Percentiles rank a stretch among this genome's conserved stretches.
These are phyloP conservation scores for Cryptococcus sp. DNA, from an alignment of 1,284 basidiomycete species.

Conservation along the genomic window DNA sequence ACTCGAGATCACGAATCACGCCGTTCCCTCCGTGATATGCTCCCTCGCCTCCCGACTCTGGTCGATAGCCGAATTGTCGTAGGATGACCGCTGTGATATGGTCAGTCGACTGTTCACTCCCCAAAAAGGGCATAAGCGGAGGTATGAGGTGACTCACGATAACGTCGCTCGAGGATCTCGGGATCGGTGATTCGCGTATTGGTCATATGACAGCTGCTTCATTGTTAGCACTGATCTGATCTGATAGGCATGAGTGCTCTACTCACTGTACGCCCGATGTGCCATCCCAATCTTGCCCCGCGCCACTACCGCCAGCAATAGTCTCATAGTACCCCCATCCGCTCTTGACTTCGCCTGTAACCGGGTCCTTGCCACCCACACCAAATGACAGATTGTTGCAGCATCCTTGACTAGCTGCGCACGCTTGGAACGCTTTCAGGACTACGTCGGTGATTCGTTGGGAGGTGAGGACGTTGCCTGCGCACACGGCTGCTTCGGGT, in stretches of 20 bases:
- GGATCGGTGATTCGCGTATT: slow-evolving; percentile 85
- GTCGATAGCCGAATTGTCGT: slow-evolving; percentile 75
- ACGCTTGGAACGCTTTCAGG: slow-evolving; percentile 86
- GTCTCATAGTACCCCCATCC: slow-evolving; percentile 73
- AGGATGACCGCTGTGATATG: slow-evolving; percentile 70
- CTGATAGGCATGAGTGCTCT: no score
- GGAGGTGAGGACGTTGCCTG: slow-evolving; percentile 87
- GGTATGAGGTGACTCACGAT: slow-evolving; percentile 14
- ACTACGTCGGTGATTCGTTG: slow-evolving; percentile 95
- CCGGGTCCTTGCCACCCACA: slow-evolving; percentile 72
- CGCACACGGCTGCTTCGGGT: slow-evolving; percentile 84
- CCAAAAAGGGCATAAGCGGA: no score
- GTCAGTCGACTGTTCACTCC: slow-evolving; percentile 25
- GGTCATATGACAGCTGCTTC: slow-evolving; percentile 72
- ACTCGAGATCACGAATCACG: slow-evolving; percentile 82
- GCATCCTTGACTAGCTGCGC: slow-evolving; percentile 84
- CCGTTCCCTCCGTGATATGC: slow-evolving; percentile 83
- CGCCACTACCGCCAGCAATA: slow-evolving; percentile 61
- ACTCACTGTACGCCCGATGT: slow-evolving; percentile 62
- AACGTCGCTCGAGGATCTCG: slow-evolving; percentile 83
- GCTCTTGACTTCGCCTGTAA: slow-evolving; percentile 66
- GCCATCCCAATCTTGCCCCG: slow-evolving; percentile 87
- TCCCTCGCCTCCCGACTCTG: slow-evolving; percentile 75
- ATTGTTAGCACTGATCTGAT: background rate
- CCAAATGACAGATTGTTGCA: slow-evolving; percentile 75